Base-by-base conservation (phyloP, 2,329 filamentous ascomycete species). In the Ophiobolus disseminans region DNA sequence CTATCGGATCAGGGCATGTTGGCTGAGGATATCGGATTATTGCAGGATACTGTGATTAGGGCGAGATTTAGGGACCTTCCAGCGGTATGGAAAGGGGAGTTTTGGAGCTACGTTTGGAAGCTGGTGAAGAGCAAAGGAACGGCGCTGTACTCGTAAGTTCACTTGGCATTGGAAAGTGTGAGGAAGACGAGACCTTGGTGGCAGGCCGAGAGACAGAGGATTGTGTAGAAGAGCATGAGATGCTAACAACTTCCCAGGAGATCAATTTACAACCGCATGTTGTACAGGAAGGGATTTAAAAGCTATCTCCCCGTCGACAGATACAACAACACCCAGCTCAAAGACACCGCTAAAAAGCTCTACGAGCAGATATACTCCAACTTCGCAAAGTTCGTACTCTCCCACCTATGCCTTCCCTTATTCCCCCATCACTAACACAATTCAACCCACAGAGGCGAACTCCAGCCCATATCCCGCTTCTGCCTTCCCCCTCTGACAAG, bases 351-450 rank as follows among this genome's bases (percentile, higher is more conserved):
- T 23, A 79, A 82, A 60, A 78, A 76, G 16, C 74, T 88, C 62
- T 86, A 90, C 69, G 73, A 75, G 42, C 73, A 82, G 56, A 82
- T 89, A 78, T 83, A 85, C 59, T 77, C 79, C 48, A 82, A 82
- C 4, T 80, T 88, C 40, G 86, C 87, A 20, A 49, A 32, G 60
- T 64, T 48, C 14, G 55, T 57, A 5, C 9, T 2, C 20, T 9
- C 20, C n/a, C 17, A n/a, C 25, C 3, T 19, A 14, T 25, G 32
- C 8, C 40, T 17, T 10, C 28, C 16, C 11, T 28, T 45, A 5
- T 34, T 31, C 39, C 31, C 19, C 2, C 11, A 9, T n/a, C 14
- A 23, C 51, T 60, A 45, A 58, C 51, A 14, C 30, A 19, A 48
- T 21, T 5, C n/a, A n/a, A n/a, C 4, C 32, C 9, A 31, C 34